A percentile compares a stretch with the other conserved stretches of the same genome.
Evolutionary conservation across 75 land plant genomes (phyloP).

Genomic region (Cryptomeria japonica): DNA sequence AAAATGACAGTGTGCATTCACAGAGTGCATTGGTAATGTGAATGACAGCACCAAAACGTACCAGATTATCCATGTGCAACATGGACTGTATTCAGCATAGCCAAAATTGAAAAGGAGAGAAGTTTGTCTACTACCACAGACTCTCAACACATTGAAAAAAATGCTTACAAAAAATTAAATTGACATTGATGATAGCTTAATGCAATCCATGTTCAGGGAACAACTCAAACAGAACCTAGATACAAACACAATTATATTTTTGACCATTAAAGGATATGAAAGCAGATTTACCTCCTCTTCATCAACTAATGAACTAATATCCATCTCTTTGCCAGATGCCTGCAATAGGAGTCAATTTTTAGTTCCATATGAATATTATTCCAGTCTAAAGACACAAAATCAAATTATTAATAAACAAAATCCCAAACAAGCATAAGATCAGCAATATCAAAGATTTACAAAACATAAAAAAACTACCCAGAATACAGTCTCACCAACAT

Average conservation of each 20-base stretch:
- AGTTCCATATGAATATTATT: neutral
- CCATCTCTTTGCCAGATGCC: slow-evolving; percentile 11
- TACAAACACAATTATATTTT: too few species aligned
- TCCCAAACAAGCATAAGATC: neutral
- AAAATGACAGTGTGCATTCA: neutral
- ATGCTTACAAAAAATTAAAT: neutral
- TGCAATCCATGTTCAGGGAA: neutral
- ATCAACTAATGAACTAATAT: neutral
- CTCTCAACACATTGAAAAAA: neutral
- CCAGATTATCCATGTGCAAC: neutral
- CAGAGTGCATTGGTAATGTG: neutral
- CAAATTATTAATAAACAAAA: neutral
- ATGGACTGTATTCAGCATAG: neutral
- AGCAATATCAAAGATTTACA: neutral
- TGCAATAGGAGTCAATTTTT: neutral
- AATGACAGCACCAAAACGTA: neutral
- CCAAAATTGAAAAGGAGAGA: neutral
- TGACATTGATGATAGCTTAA: neutral
- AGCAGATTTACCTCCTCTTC: slow-evolving; percentile 1
- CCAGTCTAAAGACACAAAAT: neutral
- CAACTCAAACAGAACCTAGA: neutral
- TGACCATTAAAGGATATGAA: neutral
- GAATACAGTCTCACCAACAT: neutral
- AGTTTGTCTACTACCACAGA: neutral
- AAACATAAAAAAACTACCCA: neutral